Conservation (phyloP, 495 filamentous ascomycete species). For the Daldinia vernicosa region DNA sequence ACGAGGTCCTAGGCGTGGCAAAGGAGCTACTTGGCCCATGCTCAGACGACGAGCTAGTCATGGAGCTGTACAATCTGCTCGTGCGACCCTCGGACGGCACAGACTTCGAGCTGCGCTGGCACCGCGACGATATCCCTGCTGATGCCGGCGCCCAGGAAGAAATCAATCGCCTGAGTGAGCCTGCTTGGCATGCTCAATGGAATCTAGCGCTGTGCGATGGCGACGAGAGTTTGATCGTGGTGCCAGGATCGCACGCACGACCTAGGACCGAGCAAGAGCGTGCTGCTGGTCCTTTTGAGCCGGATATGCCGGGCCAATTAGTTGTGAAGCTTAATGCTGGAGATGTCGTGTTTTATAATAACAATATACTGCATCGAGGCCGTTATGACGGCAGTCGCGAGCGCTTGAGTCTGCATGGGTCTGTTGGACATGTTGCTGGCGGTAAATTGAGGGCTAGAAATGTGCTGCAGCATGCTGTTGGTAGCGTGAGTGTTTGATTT, state of each 20-base stretch:
- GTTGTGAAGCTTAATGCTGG: constrained; percentile 72
- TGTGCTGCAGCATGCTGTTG: constrained; percentile 86
- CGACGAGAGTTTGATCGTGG: constrained; percentile 71
- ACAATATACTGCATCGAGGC: constrained; percentile 85
- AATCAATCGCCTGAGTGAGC: constrained; percentile 55
- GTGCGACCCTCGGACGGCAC: constrained; percentile 65
- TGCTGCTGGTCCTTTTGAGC: constrained; percentile 65
- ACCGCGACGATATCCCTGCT: constrained; percentile 77
- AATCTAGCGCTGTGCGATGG: constrained; percentile 73
- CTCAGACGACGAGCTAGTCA: constrained; percentile 60
- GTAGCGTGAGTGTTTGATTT: constrained; percentile 45
- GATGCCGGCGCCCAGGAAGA: constrained; percentile 63
- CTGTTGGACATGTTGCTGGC: constrained; percentile 68
- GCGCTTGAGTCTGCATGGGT: constrained; percentile 83
- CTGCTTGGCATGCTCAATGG: constrained; percentile 76
- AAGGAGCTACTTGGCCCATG: constrained; percentile 61
- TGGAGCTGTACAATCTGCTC: constrained; percentile 85
- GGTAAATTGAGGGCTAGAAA: constrained; percentile 71
- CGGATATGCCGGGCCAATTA: constrained; percentile 65
- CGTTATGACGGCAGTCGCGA: constrained; percentile 70
- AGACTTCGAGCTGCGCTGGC: constrained; percentile 77
- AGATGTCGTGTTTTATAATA: constrained; percentile 86
- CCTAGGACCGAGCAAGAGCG: constrained; percentile 73
- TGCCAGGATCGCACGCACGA: constrained; percentile 74
- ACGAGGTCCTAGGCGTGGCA: constrained; percentile 63